Base-by-base conservation (phyloP, 768 basidiomycete species). In the Mycena kentingensis region DNA sequence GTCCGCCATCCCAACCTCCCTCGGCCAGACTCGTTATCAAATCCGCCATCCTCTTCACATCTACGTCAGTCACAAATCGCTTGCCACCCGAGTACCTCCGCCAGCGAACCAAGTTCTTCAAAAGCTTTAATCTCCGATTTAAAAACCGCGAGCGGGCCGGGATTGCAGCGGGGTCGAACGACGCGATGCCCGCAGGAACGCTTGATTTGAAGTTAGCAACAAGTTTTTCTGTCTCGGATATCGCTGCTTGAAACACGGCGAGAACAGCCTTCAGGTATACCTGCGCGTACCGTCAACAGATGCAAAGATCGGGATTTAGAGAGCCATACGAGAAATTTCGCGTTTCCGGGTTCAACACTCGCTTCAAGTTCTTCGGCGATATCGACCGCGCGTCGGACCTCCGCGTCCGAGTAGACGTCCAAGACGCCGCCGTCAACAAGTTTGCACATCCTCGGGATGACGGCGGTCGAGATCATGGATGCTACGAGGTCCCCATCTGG, bases 401-500 rank as follows among this genome's bases (percentile, higher is more conserved):
- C 79, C 28, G 60, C 70, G 27, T 76, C 73, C 2, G 93, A 95
- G 67, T 91, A 93, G 1, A 88, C 84, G 65, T 97, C 88, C 48
- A 94, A 73, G 4, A 80, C 88, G 22, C 94, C 93, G n/a, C 77
- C 77, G 51, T 87, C 83, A n/a, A 97, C 65, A 21, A 90, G 64
- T 60, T 83, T 88, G 63, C 79, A 81, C 8, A 97, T 63, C 42
- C 85, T 76, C 8, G 94, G 92, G 31, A 88, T 82, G 36, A 95
- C 74, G 0, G 85, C 84, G 1, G 89, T 90, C n/a, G 88, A 84
- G 16, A 95, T 79, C 85, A 95, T 93, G 0, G 88, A 84, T 12
- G 90, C 83, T 28, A 93, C 88, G 21, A 97, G 74, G 63, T 97
- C 93, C 8, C 90, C 93, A 54, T 93, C 92, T 0, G 89, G 83